phyloP scores from a whole-genome alignment of 331 rosid genomes.

The Ulmus americana region DNA sequence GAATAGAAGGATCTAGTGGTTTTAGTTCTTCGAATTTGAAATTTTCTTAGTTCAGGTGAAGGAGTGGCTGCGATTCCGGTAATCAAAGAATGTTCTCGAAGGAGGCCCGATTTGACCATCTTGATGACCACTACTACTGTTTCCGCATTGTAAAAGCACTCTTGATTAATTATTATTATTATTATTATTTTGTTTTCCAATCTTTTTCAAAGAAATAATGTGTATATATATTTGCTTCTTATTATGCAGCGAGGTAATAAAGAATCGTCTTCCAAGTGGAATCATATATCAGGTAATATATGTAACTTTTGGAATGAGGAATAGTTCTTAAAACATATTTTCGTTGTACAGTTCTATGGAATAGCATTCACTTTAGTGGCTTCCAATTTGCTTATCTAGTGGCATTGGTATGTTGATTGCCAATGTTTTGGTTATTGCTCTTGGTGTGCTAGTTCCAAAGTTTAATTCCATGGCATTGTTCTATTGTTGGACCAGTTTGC shows the following conservation, averaged over 20 bases:
- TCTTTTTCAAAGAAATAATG: background rate
- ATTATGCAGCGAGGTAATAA: conserved; percentile 66
- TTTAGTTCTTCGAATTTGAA: background rate
- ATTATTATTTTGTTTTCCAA: background rate
- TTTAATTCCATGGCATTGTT: conserved; percentile 12
- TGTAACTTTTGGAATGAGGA: background rate
- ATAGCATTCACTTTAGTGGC: background rate
- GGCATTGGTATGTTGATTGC: background rate
- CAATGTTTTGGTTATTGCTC: background rate
- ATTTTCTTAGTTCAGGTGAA: conserved; percentile 47
- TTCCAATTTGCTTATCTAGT: background rate
- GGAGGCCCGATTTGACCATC: conserved; percentile 56
- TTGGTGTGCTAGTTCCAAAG: conserved; percentile 1
- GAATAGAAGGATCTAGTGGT: background rate
- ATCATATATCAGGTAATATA: conserved; percentile 65
- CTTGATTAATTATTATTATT: background rate
- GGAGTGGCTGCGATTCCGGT: conserved; percentile 83
- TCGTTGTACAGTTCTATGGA: background rate
- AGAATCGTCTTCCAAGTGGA: conserved; percentile 57
- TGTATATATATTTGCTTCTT: background rate
- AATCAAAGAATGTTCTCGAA: conserved; percentile 57
- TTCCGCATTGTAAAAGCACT: conserved; percentile 68
- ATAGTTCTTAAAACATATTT: too few relatives aligned
- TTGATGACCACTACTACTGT: conserved; percentile 70
- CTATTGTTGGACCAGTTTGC: conserved; percentile 47